A percentile compares a stretch with the other conserved stretches of the same genome.
These are phyloP conservation scores for Primulina eburnea DNA, from an alignment of 257 asterid species.

Conservation along the genomic window DNA sequence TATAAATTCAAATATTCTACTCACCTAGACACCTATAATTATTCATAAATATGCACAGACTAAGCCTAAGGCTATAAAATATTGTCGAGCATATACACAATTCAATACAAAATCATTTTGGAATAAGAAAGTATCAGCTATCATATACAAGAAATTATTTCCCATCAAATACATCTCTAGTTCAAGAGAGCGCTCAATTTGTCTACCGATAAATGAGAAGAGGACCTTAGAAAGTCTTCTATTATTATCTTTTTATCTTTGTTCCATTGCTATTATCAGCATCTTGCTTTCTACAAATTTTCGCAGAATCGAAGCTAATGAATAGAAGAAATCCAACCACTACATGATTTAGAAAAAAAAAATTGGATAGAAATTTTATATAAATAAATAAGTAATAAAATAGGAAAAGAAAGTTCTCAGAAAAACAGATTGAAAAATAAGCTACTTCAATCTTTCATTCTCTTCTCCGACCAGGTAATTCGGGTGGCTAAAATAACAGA, in stretches of 20 bases:
- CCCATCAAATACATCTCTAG: conserved; percentile 7
- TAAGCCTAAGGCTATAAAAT: neutral
- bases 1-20: neutral
- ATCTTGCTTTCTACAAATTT: neutral
- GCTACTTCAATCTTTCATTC: neutral
- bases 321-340: conserved; percentile 7
- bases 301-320: conserved; percentile 12
- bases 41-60: neutral
- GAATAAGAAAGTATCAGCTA: neutral
- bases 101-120: neutral
- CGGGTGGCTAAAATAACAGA: conserved; percentile 7
- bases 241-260: neutral
- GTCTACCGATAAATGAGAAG: neutral
- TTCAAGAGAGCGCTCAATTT: conserved; percentile 14
- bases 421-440: conserved; percentile 3
- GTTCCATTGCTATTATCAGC: neutral
- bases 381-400: neutral
- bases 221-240: conserved; percentile 5
- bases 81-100: neutral
- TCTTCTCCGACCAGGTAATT: conserved; percentile 9
- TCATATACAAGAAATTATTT: conserved; percentile 2
- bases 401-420: neutral
- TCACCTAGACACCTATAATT: neutral
- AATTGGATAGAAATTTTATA: neutral
- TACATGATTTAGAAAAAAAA: too few species aligned